Base-by-base conservation (phyloP, 2,329 filamentous ascomycete genomes). In the Neodidymelliopsis sp. region DNA sequence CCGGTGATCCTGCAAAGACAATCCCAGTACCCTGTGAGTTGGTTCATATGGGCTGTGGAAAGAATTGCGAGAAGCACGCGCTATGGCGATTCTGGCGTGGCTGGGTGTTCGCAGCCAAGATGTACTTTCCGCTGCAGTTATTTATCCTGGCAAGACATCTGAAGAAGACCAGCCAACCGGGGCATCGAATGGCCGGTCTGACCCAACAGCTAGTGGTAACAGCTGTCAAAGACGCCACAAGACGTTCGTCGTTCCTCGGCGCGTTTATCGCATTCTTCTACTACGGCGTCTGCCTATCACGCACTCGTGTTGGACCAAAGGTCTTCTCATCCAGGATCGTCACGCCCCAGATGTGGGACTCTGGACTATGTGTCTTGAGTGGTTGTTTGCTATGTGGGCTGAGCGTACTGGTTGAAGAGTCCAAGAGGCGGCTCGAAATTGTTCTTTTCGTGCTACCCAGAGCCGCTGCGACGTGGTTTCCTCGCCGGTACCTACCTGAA, bases 1-100 rank as follows among this genome's bases (percentile, higher is more conserved):
- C 86, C 82, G 90, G 88, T 15, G 86, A 95, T 69, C 90, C 90
- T 1, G 78, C 80, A 13, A 77, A 79, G 46, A 82, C 85, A 0
- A 74, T 87, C 8, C 91, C 90, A 0, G 87, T 93, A 49, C 90
- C 90, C 1, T 96, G 91, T 73, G 86, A 91, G 69, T 78, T 95
- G 56, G 89, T 94, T 3, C 91, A 96, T 74, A 90, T 91, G 84
- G 88, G 88, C 44, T 81, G 79, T 54, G 88, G 89, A 2, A 79
- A 84, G 2, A 90, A 79, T 46, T 91, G 90, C 72, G 90, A 95
- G 69, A 79, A 80, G 55, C 89, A 95, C 68, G 88, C 87, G 3
- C 51, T 87, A 16, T 81, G 79, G 50, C 83, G 90, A 25, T 89
- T 93, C 70, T 72, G 72, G 42, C 81, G 82, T 42, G 86, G 87